A percentile compares a stretch with the other conserved stretches of the same genome.
Evolutionary conservation across 768 basidiomycete genomes (phyloP).

Genomic region (Boletus reticuloceps): DNA sequence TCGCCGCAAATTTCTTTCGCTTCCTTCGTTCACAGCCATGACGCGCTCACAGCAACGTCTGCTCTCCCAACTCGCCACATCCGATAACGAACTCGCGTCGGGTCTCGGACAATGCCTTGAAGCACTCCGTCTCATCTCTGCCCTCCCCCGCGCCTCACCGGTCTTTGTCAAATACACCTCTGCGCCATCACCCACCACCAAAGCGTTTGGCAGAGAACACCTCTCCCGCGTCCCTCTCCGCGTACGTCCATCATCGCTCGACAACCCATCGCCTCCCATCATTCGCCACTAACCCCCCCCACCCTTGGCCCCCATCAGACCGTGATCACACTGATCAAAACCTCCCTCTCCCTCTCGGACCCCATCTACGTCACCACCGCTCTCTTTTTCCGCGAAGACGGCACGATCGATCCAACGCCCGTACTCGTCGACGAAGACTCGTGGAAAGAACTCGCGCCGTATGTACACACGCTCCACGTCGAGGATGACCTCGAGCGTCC

Average conservation of each 20-base stretch:
- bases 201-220: constrained; percentile 31
- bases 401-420: constrained; percentile 18
- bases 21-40: constrained; percentile 8
- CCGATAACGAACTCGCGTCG: constrained; percentile 32
- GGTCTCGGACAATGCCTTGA: constrained; percentile 34
- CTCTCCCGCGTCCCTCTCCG: constrained; percentile 33
- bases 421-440: constrained; percentile 31
- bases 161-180: constrained; percentile 24
- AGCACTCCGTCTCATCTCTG: constrained; percentile 31
- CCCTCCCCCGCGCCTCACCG: constrained; percentile 28
- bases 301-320: constrained; percentile 12
- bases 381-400: constrained; percentile 30
- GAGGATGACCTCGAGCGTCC: constrained; percentile 27
- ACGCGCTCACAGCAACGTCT: constrained; percentile 28
- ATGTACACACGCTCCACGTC: constrained; percentile 30
- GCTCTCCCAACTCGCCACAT: constrained; percentile 29
- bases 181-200: constrained; percentile 15
- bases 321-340: constrained; percentile 25
- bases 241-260: constrained; percentile 10
- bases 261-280: too few species aligned
- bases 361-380: constrained; percentile 22
- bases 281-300: background rate
- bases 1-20: background rate
- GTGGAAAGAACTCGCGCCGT: constrained; percentile 32
- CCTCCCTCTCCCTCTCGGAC: constrained; percentile 13